Base-by-base conservation (phyloP, 2,329 filamentous ascomycete genomes). In the Stachybotrys chartarum region DNA sequence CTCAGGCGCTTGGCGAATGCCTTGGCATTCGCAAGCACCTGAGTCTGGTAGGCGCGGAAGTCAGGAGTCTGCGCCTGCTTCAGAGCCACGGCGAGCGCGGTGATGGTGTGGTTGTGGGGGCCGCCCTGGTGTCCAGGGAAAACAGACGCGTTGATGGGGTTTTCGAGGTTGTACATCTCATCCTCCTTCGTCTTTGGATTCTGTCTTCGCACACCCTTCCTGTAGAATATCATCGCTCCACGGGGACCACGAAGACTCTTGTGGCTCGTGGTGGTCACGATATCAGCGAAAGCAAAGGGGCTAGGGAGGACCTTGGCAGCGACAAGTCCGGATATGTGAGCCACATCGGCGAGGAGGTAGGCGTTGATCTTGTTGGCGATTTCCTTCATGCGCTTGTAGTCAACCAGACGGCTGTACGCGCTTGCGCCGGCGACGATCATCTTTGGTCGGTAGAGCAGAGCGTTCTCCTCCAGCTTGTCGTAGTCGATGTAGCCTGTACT, bases 101-200 rank as follows among this genome's bases (percentile, higher is more conserved):
- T 95, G 72, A 99, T 99, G 64, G 94, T 99, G 79, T 99, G 94
- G 78, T 99, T 99, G 77, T 99, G 94, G 54, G 94, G 94, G 30
- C 94, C 94, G 70, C 94, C 94, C 73, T 99, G 94, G 75, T 99
- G 94, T 55, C 94, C 94, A 16, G 94, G 94, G 80, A 99, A 99
- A 58, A 99, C 94, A 55, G 93, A 96, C 64, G 85, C 84, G 77
- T 99, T 99, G 77, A 99, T 99, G 55, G 92, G 90, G 31, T 81
- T 82, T 73, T 97, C 94, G 47, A 99, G 87, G 67, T 97, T 87
- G 75, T 97, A 99, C 69, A 90, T 74, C 63, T 88, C 85, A 67
- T 96, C 86, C 71, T 88, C 87, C 68, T 91, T 92, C 51, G 87
- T 91, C 81, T 96, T 96, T 58, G 87, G 76, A 71, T 96, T 88